Conservation (phyloP, 805 yeast genomes). For the Kuraishia piskuri region DNA sequence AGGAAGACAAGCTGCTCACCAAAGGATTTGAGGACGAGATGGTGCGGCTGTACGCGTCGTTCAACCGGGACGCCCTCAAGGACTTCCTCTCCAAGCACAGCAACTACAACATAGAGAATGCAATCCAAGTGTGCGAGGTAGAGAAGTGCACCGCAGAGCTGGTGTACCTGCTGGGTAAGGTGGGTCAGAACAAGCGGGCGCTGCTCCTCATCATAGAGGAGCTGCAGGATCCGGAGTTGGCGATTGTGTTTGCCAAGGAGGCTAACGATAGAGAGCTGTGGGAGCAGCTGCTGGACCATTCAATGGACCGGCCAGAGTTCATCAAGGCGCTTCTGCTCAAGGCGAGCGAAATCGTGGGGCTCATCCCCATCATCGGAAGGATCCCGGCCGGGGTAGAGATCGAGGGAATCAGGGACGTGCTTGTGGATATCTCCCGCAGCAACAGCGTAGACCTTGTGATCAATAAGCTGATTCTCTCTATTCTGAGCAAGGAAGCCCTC, state of each 20-base stretch:
- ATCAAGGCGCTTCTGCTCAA: slow-evolving; percentile 65
- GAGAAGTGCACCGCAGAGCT: slow-evolving; percentile 55
- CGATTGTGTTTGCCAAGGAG: slow-evolving; percentile 68
- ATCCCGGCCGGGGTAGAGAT: slow-evolving; percentile 58
- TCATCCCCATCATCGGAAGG: slow-evolving; percentile 56
- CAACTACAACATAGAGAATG: slow-evolving; percentile 60
- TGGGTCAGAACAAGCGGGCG: slow-evolving; percentile 76
- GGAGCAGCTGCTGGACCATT: slow-evolving; percentile 64
- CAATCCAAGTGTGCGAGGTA: slow-evolving; percentile 57
- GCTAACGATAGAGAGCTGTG: slow-evolving; percentile 71
- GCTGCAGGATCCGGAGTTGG: slow-evolving; percentile 69
- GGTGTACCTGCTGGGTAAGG: slow-evolving; percentile 72
- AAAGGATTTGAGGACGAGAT: slow-evolving; percentile 58
- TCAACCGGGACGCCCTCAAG: slow-evolving; percentile 45
- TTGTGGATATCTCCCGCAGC: slow-evolving; percentile 54
- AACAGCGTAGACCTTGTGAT: slow-evolving; percentile 48
- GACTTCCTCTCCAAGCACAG: slow-evolving; percentile 50
- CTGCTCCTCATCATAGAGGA: slow-evolving; percentile 68
- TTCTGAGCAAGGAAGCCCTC: slow-evolving; percentile 44
- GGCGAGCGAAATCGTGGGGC: slow-evolving; percentile 58
- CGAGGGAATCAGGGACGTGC: slow-evolving; percentile 52
- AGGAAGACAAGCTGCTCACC: slow-evolving; percentile 45
- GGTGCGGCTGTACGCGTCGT: slow-evolving; percentile 57
- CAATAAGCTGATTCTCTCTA: slow-evolving; percentile 44
- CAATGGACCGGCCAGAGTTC: slow-evolving; percentile 67